Evolutionary conservation across 2,329 filamentous ascomycete species (phyloP).

Genomic region (Madurella fahalii): DNA sequence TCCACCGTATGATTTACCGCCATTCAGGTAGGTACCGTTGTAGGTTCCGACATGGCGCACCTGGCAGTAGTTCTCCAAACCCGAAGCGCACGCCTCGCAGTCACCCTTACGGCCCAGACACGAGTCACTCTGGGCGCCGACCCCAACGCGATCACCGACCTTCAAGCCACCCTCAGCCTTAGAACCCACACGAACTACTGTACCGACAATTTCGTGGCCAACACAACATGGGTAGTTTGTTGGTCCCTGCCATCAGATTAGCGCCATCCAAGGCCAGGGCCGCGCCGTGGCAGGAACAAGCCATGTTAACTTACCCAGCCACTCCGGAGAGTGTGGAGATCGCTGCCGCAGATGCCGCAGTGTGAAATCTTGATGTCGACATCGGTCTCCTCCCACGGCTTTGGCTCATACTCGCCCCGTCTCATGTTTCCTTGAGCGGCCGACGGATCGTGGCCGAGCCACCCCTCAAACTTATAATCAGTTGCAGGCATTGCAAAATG

Average conservation of each 20-base stretch:
- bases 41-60: conserved; percentile 48
- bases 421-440: conserved; percentile 49
- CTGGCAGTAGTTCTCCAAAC: conserved; percentile 40
- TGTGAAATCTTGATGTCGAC: conserved; percentile 63
- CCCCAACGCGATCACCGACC: conserved; percentile 59
- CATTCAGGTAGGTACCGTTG: conserved; percentile 46
- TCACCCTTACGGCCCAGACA: conserved; percentile 43
- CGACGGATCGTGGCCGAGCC: conserved; percentile 42
- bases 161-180: conserved; percentile 44
- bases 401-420: conserved; percentile 56
- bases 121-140: conserved; percentile 56
- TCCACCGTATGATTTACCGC: conserved; percentile 58
- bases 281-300: not conserved
- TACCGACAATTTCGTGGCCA: conserved; percentile 63
- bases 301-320: conserved; percentile 41
- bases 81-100: conserved; percentile 35
- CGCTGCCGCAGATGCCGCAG: conserved; percentile 62
- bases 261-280: conserved; percentile 14
- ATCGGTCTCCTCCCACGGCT: conserved; percentile 62
- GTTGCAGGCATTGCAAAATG: conserved; percentile 28
- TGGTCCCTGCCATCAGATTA: conserved; percentile 18
- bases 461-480: conserved; percentile 48
- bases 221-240: conserved; percentile 45
- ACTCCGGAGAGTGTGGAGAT: conserved; percentile 55
- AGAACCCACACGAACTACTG: conserved; percentile 50